Evolutionary conservation across 1,284 basidiomycete genomes (phyloP).

Genomic region (Caloboletus inedulis): DNA sequence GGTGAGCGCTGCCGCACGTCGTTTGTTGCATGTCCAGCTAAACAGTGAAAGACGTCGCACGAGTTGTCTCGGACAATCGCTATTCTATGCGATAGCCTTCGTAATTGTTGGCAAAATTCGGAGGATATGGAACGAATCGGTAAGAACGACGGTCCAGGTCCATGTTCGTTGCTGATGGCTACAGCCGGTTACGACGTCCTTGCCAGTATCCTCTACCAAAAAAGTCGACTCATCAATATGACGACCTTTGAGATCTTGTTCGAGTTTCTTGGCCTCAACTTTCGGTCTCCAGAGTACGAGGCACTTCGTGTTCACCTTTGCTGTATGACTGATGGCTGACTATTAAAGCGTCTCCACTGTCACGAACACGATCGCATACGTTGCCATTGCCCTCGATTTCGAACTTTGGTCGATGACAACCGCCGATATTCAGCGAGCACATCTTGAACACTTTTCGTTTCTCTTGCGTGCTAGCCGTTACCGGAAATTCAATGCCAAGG

Average conservation of each 20-base stretch:
- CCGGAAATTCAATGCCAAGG: conserved; percentile 69
- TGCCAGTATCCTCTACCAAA: conserved; percentile 68
- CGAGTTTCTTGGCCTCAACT: conserved; percentile 81
- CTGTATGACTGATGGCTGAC: conserved; percentile 4
- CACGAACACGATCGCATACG: conserved; percentile 80
- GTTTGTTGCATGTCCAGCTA: not conserved
- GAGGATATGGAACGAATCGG: conserved; percentile 88
- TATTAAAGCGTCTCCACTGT: conserved; percentile 69
- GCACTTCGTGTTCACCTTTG: conserved; percentile 2
- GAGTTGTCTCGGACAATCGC: conserved; percentile 71
- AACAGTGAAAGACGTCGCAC: conserved; percentile 52
- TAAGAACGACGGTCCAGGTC: conserved; percentile 36
- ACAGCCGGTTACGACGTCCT: conserved; percentile 87
- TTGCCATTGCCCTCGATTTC: conserved; percentile 83
- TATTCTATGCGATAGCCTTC: conserved; percentile 74
- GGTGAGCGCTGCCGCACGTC: conserved; percentile 37
- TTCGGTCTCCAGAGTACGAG: conserved; percentile 73
- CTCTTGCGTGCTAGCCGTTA: conserved; percentile 72
- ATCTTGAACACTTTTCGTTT: conserved; percentile 78
- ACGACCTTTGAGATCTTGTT: conserved; percentile 77
- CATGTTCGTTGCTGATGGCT: conserved; percentile 10
- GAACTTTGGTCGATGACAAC: conserved; percentile 81
- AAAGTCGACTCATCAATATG: conserved; percentile 73
- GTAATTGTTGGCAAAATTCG: conserved; percentile 87
- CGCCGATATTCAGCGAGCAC: conserved; percentile 67